Percentiles rank a stretch among this genome's conserved stretches.
phyloP scores from a whole-genome alignment of 2,329 filamentous ascomycete genomes.

The Fusarium musae region DNA sequence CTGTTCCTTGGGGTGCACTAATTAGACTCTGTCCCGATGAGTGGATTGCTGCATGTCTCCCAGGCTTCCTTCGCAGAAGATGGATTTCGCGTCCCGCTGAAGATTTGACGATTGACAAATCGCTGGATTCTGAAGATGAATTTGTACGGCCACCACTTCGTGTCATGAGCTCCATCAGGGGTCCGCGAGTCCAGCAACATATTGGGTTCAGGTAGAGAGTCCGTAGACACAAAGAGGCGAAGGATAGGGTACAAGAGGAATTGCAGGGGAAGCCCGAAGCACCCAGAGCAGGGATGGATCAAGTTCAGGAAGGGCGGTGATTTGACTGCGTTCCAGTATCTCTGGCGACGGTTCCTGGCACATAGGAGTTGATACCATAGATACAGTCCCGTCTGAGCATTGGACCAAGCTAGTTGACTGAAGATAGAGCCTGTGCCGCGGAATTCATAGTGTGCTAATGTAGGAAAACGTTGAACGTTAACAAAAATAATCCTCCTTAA shows the following conservation, averaged over 20 bases:
- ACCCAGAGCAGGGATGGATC: constrained; percentile 8
- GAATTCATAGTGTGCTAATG: neutral
- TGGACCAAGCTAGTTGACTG: neutral
- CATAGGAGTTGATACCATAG: neutral
- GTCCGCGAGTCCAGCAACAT: constrained; percentile 45
- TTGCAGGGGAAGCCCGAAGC: neutral
- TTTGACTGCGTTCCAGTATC: neutral
- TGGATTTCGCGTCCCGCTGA: constrained; percentile 40
- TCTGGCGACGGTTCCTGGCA: neutral
- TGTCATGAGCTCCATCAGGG: constrained; percentile 47
- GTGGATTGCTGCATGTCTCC: constrained; percentile 47
- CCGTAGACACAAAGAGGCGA: constrained; percentile 44
- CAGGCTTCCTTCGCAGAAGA: constrained; percentile 43
- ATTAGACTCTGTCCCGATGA: constrained; percentile 81
- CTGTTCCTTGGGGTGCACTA: constrained; percentile 77
- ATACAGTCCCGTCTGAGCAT: neutral
- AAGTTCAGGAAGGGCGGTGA: constrained; percentile 5
- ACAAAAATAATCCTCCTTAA: neutral
- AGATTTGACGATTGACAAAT: constrained; percentile 25
- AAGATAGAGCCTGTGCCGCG: neutral
- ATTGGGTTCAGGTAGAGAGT: constrained; percentile 46
- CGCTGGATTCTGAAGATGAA: constrained; percentile 37
- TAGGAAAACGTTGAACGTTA: neutral
- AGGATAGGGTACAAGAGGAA: constrained; percentile 29
- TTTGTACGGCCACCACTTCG: constrained; percentile 41